These are phyloP conservation scores for Solanum okadae DNA, from an alignment of 257 asterid genomes.

Conservation along the genomic window DNA sequence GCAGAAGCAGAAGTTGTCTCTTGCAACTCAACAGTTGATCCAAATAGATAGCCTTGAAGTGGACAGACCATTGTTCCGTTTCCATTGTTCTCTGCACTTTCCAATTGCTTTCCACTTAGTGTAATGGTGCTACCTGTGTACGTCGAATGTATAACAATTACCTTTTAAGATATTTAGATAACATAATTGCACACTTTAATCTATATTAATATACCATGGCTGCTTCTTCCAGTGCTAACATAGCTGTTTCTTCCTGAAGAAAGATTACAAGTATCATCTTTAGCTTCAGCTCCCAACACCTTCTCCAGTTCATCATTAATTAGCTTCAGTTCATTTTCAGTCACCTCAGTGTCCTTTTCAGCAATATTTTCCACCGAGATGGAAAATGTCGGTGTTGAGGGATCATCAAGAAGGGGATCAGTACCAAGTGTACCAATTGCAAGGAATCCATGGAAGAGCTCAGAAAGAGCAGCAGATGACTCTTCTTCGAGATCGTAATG, in stretches of 20 bases:
- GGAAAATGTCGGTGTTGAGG: constrained; percentile 74
- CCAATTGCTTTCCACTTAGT: constrained; percentile 51
- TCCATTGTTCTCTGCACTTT: constrained; percentile 34
- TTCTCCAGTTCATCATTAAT: constrained; percentile 89
- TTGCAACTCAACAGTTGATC: constrained; percentile 53
- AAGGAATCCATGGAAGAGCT: constrained; percentile 89
- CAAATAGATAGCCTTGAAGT: constrained; percentile 78
- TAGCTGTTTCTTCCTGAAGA: constrained; percentile 85
- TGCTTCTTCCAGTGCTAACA: constrained; percentile 64
- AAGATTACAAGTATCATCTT: constrained; percentile 31
- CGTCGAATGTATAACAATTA: not conserved
- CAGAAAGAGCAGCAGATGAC: constrained; percentile 45
- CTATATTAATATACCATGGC: constrained; percentile 27
- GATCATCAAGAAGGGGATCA: constrained; percentile 34
- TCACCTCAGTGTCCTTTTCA: constrained; percentile 72
- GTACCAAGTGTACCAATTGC: constrained; percentile 91
- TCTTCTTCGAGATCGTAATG: constrained; percentile 54
- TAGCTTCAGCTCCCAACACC: constrained; percentile 60
- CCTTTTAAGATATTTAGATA: not conserved
- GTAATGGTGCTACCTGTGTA: constrained; percentile 41
- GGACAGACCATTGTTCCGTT: constrained; percentile 58
- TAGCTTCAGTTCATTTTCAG: constrained; percentile 68
- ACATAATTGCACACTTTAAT: not conserved
- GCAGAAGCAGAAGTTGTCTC: constrained; percentile 30
- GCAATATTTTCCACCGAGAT: constrained; percentile 65